Evolutionary conservation across 352 stramenopile species (phyloP).

Genomic region (Pythium rishiriense): DNA sequence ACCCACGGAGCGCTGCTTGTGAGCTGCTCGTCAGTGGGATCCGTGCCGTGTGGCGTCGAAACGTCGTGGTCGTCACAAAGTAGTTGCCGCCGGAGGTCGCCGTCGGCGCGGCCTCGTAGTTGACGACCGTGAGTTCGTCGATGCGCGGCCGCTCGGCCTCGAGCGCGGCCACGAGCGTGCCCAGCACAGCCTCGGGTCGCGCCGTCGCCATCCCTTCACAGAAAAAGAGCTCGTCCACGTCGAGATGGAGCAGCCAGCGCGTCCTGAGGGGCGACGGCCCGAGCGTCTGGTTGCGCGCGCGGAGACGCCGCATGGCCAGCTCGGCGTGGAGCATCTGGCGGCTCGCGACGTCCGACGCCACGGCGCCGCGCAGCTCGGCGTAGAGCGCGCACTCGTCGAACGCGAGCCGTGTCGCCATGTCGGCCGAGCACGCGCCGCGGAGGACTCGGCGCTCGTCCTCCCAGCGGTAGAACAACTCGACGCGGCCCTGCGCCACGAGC

Average conservation of each 20-base stretch:
- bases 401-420: neutral
- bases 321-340: slow-evolving; percentile 41
- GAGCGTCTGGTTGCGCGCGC: slow-evolving; percentile 2
- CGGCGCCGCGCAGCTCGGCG: neutral
- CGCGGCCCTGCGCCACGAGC: slow-evolving; percentile 13
- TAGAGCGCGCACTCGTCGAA: slow-evolving; percentile 23
- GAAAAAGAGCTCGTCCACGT: slow-evolving; percentile 43
- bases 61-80: slow-evolving; percentile 30
- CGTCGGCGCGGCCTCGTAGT: slow-evolving; percentile 40
- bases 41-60: slow-evolving; percentile 31
- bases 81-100: slow-evolving; percentile 25
- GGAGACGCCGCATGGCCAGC: slow-evolving; percentile 30
- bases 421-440: neutral
- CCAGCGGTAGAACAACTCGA: too few relatives aligned
- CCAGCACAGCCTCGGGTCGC: neutral
- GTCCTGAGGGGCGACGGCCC: neutral
- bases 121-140: slow-evolving; percentile 38
- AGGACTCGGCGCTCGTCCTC: too few relatives aligned
- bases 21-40: slow-evolving; percentile 27
- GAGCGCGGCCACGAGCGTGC: slow-evolving; percentile 9
- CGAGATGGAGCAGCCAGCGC: slow-evolving; percentile 42
- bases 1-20: slow-evolving; percentile 25
- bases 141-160: slow-evolving; percentile 3
- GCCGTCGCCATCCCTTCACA: slow-evolving; percentile 23
- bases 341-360: slow-evolving; percentile 27